Conservation (phyloP, 108 stramenopile genomes). For the Bacterosira constricta region DNA sequence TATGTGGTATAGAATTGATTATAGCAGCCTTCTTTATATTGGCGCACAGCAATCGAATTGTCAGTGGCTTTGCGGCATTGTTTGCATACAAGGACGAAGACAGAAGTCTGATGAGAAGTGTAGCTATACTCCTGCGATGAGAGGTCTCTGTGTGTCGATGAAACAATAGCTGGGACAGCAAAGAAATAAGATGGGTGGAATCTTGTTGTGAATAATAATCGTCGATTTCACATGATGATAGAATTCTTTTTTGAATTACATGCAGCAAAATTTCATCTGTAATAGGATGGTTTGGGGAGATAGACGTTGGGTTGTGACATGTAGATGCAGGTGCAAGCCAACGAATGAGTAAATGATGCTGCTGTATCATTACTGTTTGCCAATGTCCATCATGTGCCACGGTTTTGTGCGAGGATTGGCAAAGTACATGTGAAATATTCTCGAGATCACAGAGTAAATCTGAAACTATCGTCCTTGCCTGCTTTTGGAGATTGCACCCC, state of each 20-base stretch:
- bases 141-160: constrained; percentile 23
- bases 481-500: neutral
- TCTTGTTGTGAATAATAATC: constrained; percentile 23
- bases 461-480: constrained; percentile 12
- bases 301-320: neutral
- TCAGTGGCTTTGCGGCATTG: constrained; percentile 3
- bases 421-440: constrained; percentile 15
- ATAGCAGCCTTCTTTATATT: constrained; percentile 8
- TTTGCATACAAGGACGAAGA: constrained; percentile 1
- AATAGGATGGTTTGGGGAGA: constrained; percentile 30
- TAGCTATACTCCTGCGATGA: constrained; percentile 32
- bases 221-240: constrained; percentile 7
- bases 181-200: constrained; percentile 18
- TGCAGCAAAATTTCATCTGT: constrained; percentile 33
- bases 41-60: constrained; percentile 29
- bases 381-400: neutral
- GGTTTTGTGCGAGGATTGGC: neutral
- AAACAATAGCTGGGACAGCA: constrained; percentile 28
- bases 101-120: constrained; percentile 28
- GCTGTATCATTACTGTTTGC: constrained; percentile 15
- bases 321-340: constrained; percentile 14
- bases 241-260: constrained; percentile 24
- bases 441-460: constrained; percentile 14
- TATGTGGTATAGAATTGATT: constrained; percentile 6
- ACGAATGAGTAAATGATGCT: constrained; percentile 38